Percentiles rank a stretch among this genome's conserved stretches.
phyloP scores from a whole-genome alignment of 2,329 filamentous ascomycete species.

The Tolypocladium nubicola region DNA sequence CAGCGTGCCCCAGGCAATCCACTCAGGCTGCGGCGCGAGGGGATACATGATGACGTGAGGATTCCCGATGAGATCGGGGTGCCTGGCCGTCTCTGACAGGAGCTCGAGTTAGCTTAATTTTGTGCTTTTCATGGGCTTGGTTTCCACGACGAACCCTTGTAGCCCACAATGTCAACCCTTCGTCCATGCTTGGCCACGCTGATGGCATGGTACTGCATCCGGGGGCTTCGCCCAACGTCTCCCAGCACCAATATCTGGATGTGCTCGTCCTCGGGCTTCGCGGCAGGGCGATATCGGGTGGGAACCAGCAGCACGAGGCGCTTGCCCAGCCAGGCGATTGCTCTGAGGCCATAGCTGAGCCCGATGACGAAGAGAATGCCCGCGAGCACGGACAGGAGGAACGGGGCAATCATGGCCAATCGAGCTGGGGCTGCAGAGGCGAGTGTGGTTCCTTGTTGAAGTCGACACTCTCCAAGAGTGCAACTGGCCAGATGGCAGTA shows the following conservation, averaged over 20 bases:
- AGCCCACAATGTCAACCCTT: conserved; percentile 77
- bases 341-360: conserved; percentile 13
- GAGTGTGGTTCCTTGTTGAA: neutral
- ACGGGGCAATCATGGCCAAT: conserved; percentile 10
- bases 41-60: conserved; percentile 61
- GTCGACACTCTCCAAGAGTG: neutral
- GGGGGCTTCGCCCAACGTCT: conserved; percentile 88
- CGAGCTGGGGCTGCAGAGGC: neutral
- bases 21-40: conserved; percentile 54
- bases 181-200: conserved; percentile 79
- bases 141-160: conserved; percentile 48
- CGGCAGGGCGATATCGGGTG: conserved; percentile 22
- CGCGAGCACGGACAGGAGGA: conserved; percentile 22
- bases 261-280: conserved; percentile 26
- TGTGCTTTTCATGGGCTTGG: neutral
- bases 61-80: conserved; percentile 64
- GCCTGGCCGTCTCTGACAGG: conserved; percentile 59
- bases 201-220: conserved; percentile 97
- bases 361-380: conserved; percentile 22
- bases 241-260: conserved; percentile 85
- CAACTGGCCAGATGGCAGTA: neutral
- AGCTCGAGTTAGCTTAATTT: neutral
- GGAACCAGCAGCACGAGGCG: conserved; percentile 18
- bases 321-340: conserved; percentile 11
- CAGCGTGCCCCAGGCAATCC: conserved; percentile 57